A percentile compares a stretch with the other conserved stretches of the same genome.
phyloP scores from a whole-genome alignment of 768 basidiomycete species.

The Kwoniella europaea region DNA sequence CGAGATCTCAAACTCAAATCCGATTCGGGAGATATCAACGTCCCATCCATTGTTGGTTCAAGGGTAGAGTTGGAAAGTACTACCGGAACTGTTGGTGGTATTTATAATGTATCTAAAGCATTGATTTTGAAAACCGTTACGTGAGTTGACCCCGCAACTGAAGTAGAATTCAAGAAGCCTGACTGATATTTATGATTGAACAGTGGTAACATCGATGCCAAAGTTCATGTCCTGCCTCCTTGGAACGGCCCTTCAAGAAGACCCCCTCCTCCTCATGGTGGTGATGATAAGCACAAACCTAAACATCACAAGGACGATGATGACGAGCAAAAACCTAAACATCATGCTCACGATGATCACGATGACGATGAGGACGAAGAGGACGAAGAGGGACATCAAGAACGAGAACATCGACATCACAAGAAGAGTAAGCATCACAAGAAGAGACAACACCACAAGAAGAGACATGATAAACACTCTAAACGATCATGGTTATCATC shows the following conservation, averaged over 20 bases:
- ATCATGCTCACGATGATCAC: constrained; percentile 16
- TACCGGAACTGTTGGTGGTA: constrained; percentile 33
- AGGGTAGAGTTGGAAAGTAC: constrained; percentile 27
- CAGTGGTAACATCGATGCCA: constrained; percentile 44
- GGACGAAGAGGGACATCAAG: constrained; percentile 8
- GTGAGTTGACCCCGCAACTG: not conserved
- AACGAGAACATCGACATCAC: constrained; percentile 17
- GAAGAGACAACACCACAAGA: constrained; percentile 20
- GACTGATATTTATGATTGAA: not conserved
- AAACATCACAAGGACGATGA: not conserved
- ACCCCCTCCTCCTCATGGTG: constrained; percentile 20
- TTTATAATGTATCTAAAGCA: constrained; percentile 37
- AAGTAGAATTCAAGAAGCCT: no score
- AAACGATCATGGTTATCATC: not conserved
- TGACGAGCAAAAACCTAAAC: not conserved
- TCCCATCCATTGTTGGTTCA: constrained; percentile 19
- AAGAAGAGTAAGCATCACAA: constrained; percentile 21
- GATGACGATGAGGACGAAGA: constrained; percentile 17
- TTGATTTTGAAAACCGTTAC: constrained; percentile 37
- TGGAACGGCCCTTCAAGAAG: constrained; percentile 22
- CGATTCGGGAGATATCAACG: constrained; percentile 27
- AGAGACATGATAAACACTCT: constrained; percentile 17
- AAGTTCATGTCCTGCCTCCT: constrained; percentile 32
- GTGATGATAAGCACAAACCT: not conserved
- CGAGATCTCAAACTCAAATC: constrained; percentile 21